phyloP scores from a whole-genome alignment of 2,329 filamentous ascomycete genomes.

The Neoscytalidium dimidiatum region DNA sequence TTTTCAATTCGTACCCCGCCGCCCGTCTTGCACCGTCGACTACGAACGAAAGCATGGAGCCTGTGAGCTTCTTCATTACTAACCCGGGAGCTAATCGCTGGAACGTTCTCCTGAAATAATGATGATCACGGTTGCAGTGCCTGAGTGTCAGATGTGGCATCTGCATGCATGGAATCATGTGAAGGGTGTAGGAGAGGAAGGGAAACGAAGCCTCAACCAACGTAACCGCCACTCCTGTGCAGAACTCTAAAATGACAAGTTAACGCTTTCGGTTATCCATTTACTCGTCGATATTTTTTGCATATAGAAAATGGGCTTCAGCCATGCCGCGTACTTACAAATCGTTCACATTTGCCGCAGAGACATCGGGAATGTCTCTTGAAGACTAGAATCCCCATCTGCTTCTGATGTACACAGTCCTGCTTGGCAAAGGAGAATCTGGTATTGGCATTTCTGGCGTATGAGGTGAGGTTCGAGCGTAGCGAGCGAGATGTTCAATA shows the following conservation, averaged over 20 bases:
- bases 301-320: not conserved
- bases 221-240: too few relatives aligned
- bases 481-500: not conserved
- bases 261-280: too few relatives aligned
- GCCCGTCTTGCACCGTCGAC: conserved; percentile 29
- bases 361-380: not conserved
- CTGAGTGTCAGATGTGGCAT: too few relatives aligned
- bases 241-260: too few relatives aligned
- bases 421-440: not conserved
- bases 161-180: too few relatives aligned
- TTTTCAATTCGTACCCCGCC: conserved; percentile 51
- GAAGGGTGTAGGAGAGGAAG: too few relatives aligned
- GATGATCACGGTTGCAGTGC: too few relatives aligned
- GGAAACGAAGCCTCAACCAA: too few relatives aligned
- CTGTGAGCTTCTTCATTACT: conserved; percentile 48
- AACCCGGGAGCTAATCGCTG: conserved; percentile 45
- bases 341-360: not conserved
- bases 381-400: not conserved
- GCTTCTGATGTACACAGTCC: not conserved
- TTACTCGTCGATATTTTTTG: too few relatives aligned
- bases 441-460: not conserved
- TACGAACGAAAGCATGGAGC: conserved; percentile 43
- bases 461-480: not conserved
- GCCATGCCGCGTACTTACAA: not conserved
- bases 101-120: not conserved